Conservation (phyloP, 768 basidiomycete genomes). For the Psilocybe tampanensis region DNA sequence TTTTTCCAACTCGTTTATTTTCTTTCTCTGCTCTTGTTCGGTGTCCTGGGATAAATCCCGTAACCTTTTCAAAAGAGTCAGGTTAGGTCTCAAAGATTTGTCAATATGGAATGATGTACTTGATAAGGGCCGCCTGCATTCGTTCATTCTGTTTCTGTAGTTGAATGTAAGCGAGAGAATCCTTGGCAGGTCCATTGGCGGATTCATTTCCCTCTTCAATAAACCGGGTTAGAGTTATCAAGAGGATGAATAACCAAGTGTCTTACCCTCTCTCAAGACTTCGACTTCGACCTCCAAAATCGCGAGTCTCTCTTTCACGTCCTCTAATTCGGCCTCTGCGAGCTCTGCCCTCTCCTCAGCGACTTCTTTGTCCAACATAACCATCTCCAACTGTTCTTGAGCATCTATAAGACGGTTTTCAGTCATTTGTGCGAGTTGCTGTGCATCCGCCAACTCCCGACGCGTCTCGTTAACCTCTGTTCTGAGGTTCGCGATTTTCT, state of each 20-base stretch:
- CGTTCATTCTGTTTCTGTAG: conserved; percentile 97
- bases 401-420: conserved; percentile 76
- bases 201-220: conserved; percentile 24
- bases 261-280: conserved; percentile 66
- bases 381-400: conserved; percentile 92
- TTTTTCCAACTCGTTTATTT: conserved; percentile 88
- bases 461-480: conserved; percentile 75
- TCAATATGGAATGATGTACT: conserved; percentile 43
- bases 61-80: conserved; percentile 47
- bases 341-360: conserved; percentile 91
- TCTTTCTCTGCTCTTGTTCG: conserved; percentile 79
- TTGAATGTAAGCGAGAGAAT: conserved; percentile 74
- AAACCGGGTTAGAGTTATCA: conserved; percentile 3
- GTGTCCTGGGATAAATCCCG: conserved; percentile 88
- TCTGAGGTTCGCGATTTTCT: conserved; percentile 80
- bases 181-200: conserved; percentile 43
- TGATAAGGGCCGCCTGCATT: conserved; percentile 90
- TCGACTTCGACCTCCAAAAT: conserved; percentile 83
- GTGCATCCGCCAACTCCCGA: conserved; percentile 76
- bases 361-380: conserved; percentile 93
- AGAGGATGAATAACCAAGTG: conserved; percentile 14
- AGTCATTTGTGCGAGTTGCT: conserved; percentile 71
- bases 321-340: conserved; percentile 77
- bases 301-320: conserved; percentile 75
- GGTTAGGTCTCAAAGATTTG: neutral